Conservation (phyloP, 2,329 filamentous ascomycete species). For the Ophiosphaerella korrae region DNA sequence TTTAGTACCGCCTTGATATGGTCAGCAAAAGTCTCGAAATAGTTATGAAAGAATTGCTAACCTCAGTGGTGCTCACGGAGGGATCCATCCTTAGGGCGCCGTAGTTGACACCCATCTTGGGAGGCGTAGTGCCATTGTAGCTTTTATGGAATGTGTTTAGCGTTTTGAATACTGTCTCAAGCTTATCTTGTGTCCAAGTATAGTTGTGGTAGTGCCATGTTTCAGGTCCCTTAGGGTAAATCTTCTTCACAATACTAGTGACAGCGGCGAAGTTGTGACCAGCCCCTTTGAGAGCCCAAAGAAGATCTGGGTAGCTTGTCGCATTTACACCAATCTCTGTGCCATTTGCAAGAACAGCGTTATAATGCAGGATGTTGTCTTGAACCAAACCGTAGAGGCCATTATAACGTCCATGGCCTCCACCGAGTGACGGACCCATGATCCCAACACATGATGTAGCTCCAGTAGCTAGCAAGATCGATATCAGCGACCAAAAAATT, state of each 20-base stretch:
- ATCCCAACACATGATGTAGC: slow-evolving; percentile 56
- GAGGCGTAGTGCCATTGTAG: slow-evolving; percentile 6
- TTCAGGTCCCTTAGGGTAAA: slow-evolving; percentile 1
- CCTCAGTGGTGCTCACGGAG: not conserved
- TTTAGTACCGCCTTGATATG: not conserved
- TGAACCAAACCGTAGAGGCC: slow-evolving; percentile 58
- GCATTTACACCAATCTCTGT: slow-evolving; percentile 42
- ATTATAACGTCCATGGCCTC: slow-evolving; percentile 61
- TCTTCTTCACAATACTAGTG: slow-evolving; percentile 17
- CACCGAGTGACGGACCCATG: slow-evolving; percentile 58
- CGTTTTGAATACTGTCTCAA: slow-evolving; percentile 5
- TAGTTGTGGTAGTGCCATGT: slow-evolving; percentile 12
- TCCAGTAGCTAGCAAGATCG: slow-evolving; percentile 19
- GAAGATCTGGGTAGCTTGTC: slow-evolving; percentile 45
- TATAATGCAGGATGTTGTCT: slow-evolving; percentile 59
- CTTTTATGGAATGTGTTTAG: slow-evolving; percentile 5
- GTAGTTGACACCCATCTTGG: slow-evolving; percentile 4
- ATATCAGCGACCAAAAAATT: not conserved
- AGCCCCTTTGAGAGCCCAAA: slow-evolving; percentile 42
- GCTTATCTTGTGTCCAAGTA: slow-evolving; percentile 3
- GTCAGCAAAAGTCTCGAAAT: not conserved
- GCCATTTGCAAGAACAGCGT: slow-evolving; percentile 58
- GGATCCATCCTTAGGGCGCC: not conserved
- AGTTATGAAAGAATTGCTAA: not conserved
- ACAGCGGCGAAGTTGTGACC: slow-evolving; percentile 38